Evolutionary conservation across 2,329 filamentous ascomycete genomes (phyloP), one percentile per base, ranked within the genome.

Genomic region (Salinomyces thailandicus): DNA sequence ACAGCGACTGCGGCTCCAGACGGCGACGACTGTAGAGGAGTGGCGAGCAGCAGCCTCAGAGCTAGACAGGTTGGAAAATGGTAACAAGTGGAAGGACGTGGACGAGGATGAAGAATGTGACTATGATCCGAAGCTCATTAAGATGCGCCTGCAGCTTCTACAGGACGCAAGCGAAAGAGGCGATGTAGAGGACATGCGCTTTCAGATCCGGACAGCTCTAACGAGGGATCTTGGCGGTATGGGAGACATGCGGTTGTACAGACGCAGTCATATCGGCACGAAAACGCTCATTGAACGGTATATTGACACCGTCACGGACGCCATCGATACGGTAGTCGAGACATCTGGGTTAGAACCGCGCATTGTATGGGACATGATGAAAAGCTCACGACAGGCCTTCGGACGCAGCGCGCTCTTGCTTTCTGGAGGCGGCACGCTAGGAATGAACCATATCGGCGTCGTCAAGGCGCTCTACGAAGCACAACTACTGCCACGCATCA

Each of bases 371-470:
- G 80, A 87, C 37, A 75, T 77, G 38, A 68, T 91, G 45, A 37
- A 87, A 31, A 73, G 75, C 37, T 74, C 83, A 1, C 74, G 84
- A 26, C 82, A 87, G 53, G 81, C 82, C 22, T 93, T 86, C 53
- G 85, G 85, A n/a, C 73, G 85, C 43, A 91, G 80, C 44, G 86
- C 85, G 0, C 63, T 94, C 34, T 67, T 93, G 7, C 66, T 94
- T 7, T 93, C 85, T 4, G 86, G 86, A 5, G 86, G 86, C 2
- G 85, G 81, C 1, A 91, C 86, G 1, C 85, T 93, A 61, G 86
- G 86, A 27, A 93, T 94, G 83, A 83, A 83, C 41, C 86, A 94
- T 56, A 81, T 93, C 37, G 86, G 86, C 1, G 85, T 94, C 2
- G 65, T 93, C 37, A 93, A 93, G 58, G 73, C 80, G 3, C 68